Base-by-base conservation (phyloP, 2,329 filamentous ascomycete genomes). In the Cordyceps cateniannulata region DNA sequence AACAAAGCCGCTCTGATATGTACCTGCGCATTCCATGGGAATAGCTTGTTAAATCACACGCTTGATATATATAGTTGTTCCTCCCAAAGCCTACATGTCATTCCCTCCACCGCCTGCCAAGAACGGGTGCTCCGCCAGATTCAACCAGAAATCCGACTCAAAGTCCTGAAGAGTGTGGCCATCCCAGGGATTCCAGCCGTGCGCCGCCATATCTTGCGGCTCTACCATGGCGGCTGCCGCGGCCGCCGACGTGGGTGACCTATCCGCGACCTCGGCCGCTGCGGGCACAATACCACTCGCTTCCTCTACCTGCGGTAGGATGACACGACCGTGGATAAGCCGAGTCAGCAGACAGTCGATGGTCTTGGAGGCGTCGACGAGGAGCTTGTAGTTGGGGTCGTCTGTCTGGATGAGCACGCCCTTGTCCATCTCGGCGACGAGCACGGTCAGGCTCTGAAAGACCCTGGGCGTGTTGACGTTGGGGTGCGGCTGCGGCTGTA, bases 381-480 rank as follows among this genome's bases (percentile, higher is more conserved):
- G 61, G 22, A 66, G 64, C 22, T 64, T 64, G 32, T 65, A 66
- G 49, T 66, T 66, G 16, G 65, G 62, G 25, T 66, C 65, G n/a
- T 64, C 64, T 3, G 60, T 48, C 18, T 60, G 44, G 22, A 66
- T 61, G 42, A 64, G 47, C 3, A 63, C 63, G 9, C 65, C 65
- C 8, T 54, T 49, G 20, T 64, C 63, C 29, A 66, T 62, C 55
- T 66, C 65, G n/a, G 62, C 59, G 25, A 64, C 63, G 5, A 66
- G 55, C 3, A 66, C 62, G 18, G 56, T 62, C 1, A 66, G 59
- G 49, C 63, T 62, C 50, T 64, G 65, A 18, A 66, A 56, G 12
- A 66, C 57, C 5, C 54, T 63, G 16, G 62, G 60, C 5, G 55
- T 45, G 42, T 61, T 25, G 20, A 55, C 16, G 5, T 44, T 48